Percentiles rank a stretch among this genome's conserved stretches.
phyloP scores from a whole-genome alignment of 2,329 filamentous ascomycete genomes.

The Sphaceloma murrayae region DNA sequence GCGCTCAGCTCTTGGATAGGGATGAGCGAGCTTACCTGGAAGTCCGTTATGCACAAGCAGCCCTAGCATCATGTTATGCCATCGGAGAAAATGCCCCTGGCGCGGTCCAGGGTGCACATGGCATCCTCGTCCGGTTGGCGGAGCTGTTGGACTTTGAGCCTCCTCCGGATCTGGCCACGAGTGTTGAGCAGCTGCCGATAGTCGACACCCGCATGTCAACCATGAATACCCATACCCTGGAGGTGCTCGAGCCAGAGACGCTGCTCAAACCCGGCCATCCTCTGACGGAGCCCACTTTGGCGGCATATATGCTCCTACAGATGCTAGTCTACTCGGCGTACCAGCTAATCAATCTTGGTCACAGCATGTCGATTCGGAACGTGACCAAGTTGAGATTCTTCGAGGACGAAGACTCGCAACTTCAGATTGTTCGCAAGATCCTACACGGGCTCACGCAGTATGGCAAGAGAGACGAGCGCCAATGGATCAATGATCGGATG shows the following conservation, averaged over 20 bases:
- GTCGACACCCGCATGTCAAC: slow-evolving; percentile 30
- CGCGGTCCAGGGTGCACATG: slow-evolving; percentile 51
- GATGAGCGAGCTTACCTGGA: slow-evolving; percentile 51
- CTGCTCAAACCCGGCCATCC: slow-evolving; percentile 52
- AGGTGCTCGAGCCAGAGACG: slow-evolving; percentile 31
- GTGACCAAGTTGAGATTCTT: slow-evolving; percentile 54
- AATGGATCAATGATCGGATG: slow-evolving; percentile 52
- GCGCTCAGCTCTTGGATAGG: slow-evolving; percentile 49
- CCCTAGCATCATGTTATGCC: slow-evolving; percentile 58
- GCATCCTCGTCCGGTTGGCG: slow-evolving; percentile 50
- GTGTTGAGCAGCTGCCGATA: slow-evolving; percentile 35
- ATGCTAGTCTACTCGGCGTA: slow-evolving; percentile 48
- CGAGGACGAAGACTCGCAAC: slow-evolving; percentile 55
- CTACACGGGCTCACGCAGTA: slow-evolving; percentile 44
- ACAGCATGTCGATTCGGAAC: slow-evolving; percentile 34
- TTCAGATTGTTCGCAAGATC: slow-evolving; percentile 48
- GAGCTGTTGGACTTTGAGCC: slow-evolving; percentile 52
- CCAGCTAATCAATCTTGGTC: slow-evolving; percentile 34
- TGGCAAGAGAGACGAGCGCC: slow-evolving; percentile 50
- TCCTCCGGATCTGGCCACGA: slow-evolving; percentile 39
- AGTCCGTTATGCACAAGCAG: slow-evolving; percentile 56
- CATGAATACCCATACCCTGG: slow-evolving; percentile 19
- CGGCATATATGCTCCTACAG: slow-evolving; percentile 51
- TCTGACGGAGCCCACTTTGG: slow-evolving; percentile 52
- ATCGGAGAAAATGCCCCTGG: slow-evolving; percentile 51